phyloP scores from a whole-genome alignment of 805 yeast genomes.

The Candida verbasci region DNA sequence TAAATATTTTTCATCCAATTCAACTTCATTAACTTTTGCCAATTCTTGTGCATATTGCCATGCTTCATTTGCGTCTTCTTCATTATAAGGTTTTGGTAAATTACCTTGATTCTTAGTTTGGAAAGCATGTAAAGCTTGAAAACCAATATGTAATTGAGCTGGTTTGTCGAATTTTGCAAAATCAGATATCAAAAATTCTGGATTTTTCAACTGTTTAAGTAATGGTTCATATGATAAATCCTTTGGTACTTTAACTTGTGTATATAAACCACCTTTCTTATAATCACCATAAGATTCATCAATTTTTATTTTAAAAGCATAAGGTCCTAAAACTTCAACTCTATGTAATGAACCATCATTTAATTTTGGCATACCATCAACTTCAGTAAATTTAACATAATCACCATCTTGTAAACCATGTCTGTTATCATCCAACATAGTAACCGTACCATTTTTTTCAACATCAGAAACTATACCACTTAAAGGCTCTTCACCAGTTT shows the following conservation, averaged over 20 bases:
- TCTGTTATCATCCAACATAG: conserved; percentile 85
- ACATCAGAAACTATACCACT: conserved; percentile 87
- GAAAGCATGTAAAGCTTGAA: conserved; percentile 83
- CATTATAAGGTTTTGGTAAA: conserved; percentile 74
- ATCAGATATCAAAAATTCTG: conserved; percentile 79
- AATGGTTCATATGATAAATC: conserved; percentile 60
- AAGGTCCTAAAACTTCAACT: conserved; percentile 90
- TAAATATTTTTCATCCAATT: conserved; percentile 60
- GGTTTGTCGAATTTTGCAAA: conserved; percentile 94
- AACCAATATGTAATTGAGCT: conserved; percentile 83
- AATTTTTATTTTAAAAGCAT: conserved; percentile 72
- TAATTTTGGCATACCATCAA: conserved; percentile 70
- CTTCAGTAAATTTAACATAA: conserved; percentile 80
- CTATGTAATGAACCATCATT: conserved; percentile 72
- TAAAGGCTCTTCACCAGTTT: conserved; percentile 89
- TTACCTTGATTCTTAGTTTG: conserved; percentile 54
- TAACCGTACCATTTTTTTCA: conserved; percentile 84
- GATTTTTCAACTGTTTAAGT: conserved; percentile 59
- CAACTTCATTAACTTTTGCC: conserved; percentile 48
- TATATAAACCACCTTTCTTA: conserved; percentile 81
- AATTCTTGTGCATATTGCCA: conserved; percentile 56
- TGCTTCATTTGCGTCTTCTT: conserved; percentile 68
- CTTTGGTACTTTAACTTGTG: conserved; percentile 85
- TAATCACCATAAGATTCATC: conserved; percentile 58
- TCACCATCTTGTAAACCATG: conserved; percentile 94